Conservation (phyloP, 768 basidiomycete genomes). For the Mycena latifolia region DNA sequence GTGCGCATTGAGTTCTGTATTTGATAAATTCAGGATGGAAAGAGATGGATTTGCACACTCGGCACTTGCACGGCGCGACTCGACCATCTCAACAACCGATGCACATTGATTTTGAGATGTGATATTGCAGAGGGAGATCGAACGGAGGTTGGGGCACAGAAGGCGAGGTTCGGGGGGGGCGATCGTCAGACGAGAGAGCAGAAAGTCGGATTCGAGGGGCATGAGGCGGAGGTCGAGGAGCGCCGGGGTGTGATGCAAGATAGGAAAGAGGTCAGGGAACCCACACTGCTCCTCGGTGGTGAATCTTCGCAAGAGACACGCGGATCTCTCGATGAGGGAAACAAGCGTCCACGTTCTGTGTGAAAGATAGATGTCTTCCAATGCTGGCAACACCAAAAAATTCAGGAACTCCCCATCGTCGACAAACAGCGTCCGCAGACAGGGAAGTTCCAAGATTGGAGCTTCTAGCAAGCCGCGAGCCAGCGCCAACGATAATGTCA, state of each 20-base stretch:
- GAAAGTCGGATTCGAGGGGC: too few relatives aligned
- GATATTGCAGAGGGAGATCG: too few relatives aligned
- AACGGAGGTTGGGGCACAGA: too few relatives aligned
- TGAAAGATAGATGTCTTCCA: constrained; percentile 17
- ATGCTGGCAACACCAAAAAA: constrained; percentile 6
- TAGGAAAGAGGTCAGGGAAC: not conserved
- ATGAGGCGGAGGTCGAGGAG: constrained; percentile 10
- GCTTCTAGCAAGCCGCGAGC: too few relatives aligned
- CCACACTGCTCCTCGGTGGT: not conserved
- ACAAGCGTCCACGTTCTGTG: not conserved
- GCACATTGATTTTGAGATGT: too few relatives aligned
- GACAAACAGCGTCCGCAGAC: constrained; percentile 2
- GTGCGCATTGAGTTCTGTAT: too few relatives aligned
- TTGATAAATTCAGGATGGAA: too few relatives aligned
- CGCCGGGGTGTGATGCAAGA: not conserved
- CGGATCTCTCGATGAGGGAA: constrained; percentile 2
- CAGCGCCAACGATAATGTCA: not conserved
- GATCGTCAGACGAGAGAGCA: too few relatives aligned
- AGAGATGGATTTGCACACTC: too few relatives aligned
- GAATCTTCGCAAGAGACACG: not conserved
- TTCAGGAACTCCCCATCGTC: constrained; percentile 7
- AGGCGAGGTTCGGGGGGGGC: too few relatives aligned
- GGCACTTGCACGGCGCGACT: too few relatives aligned
- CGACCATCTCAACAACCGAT: too few relatives aligned
- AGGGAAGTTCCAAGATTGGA: not conserved